Evolutionary conservation across 2,329 filamentous ascomycete species (phyloP).

Genomic region (Colletotrichum orchidophilum): DNA sequence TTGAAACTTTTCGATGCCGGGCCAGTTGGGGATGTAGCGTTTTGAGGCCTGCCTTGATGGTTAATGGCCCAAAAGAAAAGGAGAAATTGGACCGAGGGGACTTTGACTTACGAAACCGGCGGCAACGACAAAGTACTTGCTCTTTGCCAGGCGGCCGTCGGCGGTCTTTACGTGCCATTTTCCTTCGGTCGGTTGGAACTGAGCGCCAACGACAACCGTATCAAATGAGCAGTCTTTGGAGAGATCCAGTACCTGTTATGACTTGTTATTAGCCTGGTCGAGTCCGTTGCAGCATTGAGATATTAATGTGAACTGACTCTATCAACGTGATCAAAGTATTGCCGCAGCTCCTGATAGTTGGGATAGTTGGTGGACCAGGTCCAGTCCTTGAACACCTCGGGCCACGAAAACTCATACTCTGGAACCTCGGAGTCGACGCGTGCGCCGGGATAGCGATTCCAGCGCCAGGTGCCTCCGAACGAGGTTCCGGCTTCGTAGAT

Average conservation of each 20-base stretch:
- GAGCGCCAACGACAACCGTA: slow-evolving; percentile 61
- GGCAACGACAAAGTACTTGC: slow-evolving; percentile 62
- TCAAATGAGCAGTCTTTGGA: slow-evolving; percentile 67
- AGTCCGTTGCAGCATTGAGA: too few species aligned
- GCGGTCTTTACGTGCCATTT: slow-evolving; percentile 60
- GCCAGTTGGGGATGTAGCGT: slow-evolving; percentile 68
- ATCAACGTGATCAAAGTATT: slow-evolving; percentile 69
- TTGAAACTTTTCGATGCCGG: slow-evolving; percentile 67
- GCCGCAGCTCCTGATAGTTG: slow-evolving; percentile 58
- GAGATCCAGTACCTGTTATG: slow-evolving; percentile 52
- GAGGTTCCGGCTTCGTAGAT: slow-evolving; percentile 63
- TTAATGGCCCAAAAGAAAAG: not conserved
- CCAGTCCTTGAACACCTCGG: slow-evolving; percentile 64
- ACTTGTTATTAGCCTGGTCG: not conserved
- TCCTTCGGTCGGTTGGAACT: slow-evolving; percentile 57
- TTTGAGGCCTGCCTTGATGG: slow-evolving; percentile 56
- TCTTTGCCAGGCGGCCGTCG: slow-evolving; percentile 59
- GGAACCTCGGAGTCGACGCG: slow-evolving; percentile 63
- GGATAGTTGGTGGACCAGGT: slow-evolving; percentile 65
- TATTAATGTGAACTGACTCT: slow-evolving; percentile 39
- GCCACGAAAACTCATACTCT: slow-evolving; percentile 62
- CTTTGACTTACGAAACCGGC: slow-evolving; percentile 57
- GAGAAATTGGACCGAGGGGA: not conserved
- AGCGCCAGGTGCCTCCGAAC: slow-evolving; percentile 64
- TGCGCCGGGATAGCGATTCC: slow-evolving; percentile 65